phyloP scores from a whole-genome alignment of 495 filamentous ascomycete species.

The Aspergillus diversus region DNA sequence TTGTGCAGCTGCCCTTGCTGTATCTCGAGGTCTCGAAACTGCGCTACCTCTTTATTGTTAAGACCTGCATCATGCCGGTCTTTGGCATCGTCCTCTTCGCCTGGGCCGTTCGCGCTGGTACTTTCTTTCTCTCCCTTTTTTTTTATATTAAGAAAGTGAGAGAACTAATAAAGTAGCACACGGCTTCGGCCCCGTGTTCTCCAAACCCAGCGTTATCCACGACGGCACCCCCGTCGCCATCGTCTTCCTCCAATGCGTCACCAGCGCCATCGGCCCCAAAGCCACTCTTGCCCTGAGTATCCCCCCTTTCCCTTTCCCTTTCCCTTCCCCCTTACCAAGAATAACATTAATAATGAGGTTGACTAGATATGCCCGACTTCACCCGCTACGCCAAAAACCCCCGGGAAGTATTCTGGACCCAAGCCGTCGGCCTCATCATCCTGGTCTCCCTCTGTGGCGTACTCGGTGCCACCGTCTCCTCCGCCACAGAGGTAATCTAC shows the following conservation, averaged over 20 bases:
- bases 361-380: constrained; percentile 61
- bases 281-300: constrained; percentile 44
- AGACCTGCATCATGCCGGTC: constrained; percentile 55
- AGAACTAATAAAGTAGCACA: no score
- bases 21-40: constrained; percentile 60
- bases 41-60: constrained; percentile 62
- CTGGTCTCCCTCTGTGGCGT: constrained; percentile 58
- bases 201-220: constrained; percentile 25
- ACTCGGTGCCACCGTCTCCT: constrained; percentile 55
- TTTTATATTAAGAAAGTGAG: no score
- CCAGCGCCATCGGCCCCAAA: constrained; percentile 25
- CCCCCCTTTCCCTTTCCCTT: neutral
- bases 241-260: constrained; percentile 34
- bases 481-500: constrained; percentile 56
- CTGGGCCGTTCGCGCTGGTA: constrained; percentile 47
- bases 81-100: constrained; percentile 57
- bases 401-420: constrained; percentile 55
- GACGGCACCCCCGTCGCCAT: constrained; percentile 28
- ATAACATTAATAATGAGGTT: neutral
- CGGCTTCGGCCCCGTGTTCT: constrained; percentile 40
- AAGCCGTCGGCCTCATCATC: constrained; percentile 61
- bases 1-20: constrained; percentile 45
- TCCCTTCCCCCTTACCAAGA: neutral
- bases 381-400: constrained; percentile 57
- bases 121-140: neutral